A percentile compares a stretch with the other conserved stretches of the same genome.
phyloP scores from a whole-genome alignment of 768 basidiomycete genomes.

The Termitomyces heimii region DNA sequence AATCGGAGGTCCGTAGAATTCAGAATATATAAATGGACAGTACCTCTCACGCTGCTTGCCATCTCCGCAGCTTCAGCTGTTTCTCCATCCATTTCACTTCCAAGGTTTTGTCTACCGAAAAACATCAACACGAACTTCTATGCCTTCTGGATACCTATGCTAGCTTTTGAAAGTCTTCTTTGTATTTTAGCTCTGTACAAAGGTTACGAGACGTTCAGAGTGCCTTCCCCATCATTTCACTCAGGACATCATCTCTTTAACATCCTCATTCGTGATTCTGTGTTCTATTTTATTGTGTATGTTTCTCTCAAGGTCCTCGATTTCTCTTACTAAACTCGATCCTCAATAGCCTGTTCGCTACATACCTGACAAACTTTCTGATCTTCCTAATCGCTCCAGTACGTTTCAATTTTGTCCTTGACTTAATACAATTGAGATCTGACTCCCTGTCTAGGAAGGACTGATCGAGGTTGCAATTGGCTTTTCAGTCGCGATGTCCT shows the following conservation, averaged over 20 bases:
- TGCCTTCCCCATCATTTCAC: constrained; percentile 28
- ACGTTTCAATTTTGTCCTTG: background rate
- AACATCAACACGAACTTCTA: constrained; percentile 38
- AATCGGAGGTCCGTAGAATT: constrained; percentile 30
- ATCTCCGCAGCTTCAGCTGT: constrained; percentile 9
- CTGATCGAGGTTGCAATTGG: constrained; percentile 51
- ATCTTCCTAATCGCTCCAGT: constrained; percentile 33
- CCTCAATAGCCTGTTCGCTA: constrained; percentile 41
- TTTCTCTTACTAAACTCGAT: background rate
- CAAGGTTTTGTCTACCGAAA: constrained; percentile 37
- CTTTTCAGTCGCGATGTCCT: constrained; percentile 53
- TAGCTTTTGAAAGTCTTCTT: constrained; percentile 47
- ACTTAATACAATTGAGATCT: background rate
- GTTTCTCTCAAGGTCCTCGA: constrained; percentile 13
- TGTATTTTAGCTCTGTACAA: constrained; percentile 42
- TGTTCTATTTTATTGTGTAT: constrained; percentile 53
- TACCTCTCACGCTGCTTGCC: background rate
- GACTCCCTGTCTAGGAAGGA: constrained; percentile 19
- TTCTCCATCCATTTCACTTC: constrained; percentile 12
- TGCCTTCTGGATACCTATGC: constrained; percentile 56
- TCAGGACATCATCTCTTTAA: constrained; percentile 39
- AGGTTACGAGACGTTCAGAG: constrained; percentile 39
- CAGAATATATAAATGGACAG: background rate
- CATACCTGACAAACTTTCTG: constrained; percentile 46
- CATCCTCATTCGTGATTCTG: constrained; percentile 50